A percentile compares a stretch with the other conserved stretches of the same genome.
phyloP scores from a whole-genome alignment of 23 red algal genomes.

The Gracilaria domingensis region DNA sequence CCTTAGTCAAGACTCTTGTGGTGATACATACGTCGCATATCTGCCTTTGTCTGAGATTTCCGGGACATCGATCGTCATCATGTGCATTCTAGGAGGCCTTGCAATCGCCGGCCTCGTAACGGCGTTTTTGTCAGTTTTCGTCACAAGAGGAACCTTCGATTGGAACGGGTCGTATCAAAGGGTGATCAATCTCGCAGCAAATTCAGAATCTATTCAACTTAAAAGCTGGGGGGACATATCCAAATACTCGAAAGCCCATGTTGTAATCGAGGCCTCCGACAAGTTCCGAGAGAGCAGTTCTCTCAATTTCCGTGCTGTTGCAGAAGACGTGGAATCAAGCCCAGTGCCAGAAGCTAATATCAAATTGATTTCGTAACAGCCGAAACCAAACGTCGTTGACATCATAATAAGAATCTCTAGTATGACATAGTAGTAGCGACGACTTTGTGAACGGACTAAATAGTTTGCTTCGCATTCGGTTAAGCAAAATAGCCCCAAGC shows the following conservation, averaged over 20 bases:
- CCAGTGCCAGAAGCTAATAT: not conserved
- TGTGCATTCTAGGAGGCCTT: not conserved
- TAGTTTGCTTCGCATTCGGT: too few species aligned
- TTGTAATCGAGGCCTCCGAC: not conserved
- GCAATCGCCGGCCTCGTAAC: not conserved
- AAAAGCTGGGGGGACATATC: not conserved
- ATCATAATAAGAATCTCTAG: too few species aligned
- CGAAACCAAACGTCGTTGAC: too few species aligned
- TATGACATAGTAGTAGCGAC: too few species aligned
- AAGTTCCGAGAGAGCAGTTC: not conserved
- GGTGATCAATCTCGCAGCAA: slow-evolving; percentile 2
- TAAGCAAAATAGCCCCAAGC: too few species aligned
- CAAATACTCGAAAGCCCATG: not conserved
- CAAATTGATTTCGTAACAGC: not conserved
- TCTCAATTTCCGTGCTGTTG: not conserved
- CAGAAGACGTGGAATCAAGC: not conserved
- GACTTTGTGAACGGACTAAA: too few species aligned
- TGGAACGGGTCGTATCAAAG: slow-evolving; percentile 7
- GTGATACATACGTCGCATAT: not conserved
- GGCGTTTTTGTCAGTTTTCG: not conserved
- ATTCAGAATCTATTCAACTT: not conserved
- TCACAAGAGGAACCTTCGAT: not conserved
- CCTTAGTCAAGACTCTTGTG: not conserved
- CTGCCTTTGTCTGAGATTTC: not conserved
- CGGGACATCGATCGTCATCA: not conserved